Conservation (phyloP, 2,329 filamentous ascomycete species). For the Leptographium wingfieldii region DNA sequence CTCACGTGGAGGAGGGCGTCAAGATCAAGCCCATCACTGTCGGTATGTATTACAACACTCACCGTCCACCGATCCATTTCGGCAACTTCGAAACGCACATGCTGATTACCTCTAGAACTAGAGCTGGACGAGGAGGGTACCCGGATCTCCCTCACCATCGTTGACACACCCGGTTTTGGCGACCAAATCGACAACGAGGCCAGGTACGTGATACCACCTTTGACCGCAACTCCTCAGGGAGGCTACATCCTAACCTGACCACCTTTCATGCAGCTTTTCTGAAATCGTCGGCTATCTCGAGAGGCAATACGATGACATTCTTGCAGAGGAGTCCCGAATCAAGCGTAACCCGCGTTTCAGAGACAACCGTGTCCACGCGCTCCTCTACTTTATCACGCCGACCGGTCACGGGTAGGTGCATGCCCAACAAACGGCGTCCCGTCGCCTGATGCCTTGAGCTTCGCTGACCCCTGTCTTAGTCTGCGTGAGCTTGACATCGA, state of each 20-base stretch:
- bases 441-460: too few relatives aligned
- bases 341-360: conserved; percentile 99
- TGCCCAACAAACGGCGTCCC: background rate
- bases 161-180: conserved; percentile 95
- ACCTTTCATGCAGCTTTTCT: conserved; percentile 54
- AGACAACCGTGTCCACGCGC: conserved; percentile 95
- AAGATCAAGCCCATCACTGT: conserved; percentile 98
- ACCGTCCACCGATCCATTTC: background rate
- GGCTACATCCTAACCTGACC: conserved; percentile 6
- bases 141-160: conserved; percentile 93
- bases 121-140: conserved; percentile 98
- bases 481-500: conserved; percentile 98
- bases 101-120: conserved; percentile 46
- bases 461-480: conserved; percentile 31
- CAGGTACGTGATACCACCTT: conserved; percentile 43
- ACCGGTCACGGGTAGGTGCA: conserved; percentile 75
- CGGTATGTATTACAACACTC: conserved; percentile 35
- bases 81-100: background rate
- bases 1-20: conserved; percentile 90
- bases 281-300: conserved; percentile 98
- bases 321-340: conserved; percentile 98
- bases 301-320: conserved; percentile 98
- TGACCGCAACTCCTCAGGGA: background rate
- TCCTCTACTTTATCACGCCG: conserved; percentile 98
- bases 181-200: conserved; percentile 99